phyloP scores from a whole-genome alignment of 1,284 basidiomycete species.

The Tilletia caries region DNA sequence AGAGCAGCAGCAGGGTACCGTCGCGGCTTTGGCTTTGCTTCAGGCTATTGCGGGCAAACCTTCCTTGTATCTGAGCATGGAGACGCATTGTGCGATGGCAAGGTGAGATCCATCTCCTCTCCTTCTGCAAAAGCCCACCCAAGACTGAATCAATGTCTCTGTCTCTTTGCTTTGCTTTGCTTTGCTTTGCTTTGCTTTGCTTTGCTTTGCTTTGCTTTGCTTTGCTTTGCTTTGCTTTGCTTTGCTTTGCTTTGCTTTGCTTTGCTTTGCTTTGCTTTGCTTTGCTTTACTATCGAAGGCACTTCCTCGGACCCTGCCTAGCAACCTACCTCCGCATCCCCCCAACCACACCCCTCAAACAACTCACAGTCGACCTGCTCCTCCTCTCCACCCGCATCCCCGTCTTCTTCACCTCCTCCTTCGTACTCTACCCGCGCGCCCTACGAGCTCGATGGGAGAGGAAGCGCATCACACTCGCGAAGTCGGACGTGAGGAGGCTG shows the following conservation, averaged over 20 bases:
- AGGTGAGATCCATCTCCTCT: slow-evolving; percentile 6
- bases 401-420: slow-evolving; percentile 1
- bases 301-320: neutral
- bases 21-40: slow-evolving; percentile 52
- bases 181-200: too few relatives aligned
- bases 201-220: too few relatives aligned
- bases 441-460: neutral
- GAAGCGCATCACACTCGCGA: too few relatives aligned
- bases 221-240: too few relatives aligned
- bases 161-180: too few relatives aligned
- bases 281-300: too few relatives aligned
- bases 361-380: slow-evolving; percentile 1
- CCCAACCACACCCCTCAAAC: neutral
- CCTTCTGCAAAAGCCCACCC: neutral
- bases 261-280: too few relatives aligned
- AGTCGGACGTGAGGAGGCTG: too few relatives aligned
- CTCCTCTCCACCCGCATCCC: slow-evolving; percentile 1
- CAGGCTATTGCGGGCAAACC: slow-evolving; percentile 56
- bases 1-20: neutral
- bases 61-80: slow-evolving; percentile 55
- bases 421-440: neutral
- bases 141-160: neutral
- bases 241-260: too few relatives aligned
- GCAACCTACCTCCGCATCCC: slow-evolving; percentile 2
- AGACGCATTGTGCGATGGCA: slow-evolving; percentile 54